phyloP scores from a whole-genome alignment of 257 asterid genomes.

The Mitragyna speciosa region DNA sequence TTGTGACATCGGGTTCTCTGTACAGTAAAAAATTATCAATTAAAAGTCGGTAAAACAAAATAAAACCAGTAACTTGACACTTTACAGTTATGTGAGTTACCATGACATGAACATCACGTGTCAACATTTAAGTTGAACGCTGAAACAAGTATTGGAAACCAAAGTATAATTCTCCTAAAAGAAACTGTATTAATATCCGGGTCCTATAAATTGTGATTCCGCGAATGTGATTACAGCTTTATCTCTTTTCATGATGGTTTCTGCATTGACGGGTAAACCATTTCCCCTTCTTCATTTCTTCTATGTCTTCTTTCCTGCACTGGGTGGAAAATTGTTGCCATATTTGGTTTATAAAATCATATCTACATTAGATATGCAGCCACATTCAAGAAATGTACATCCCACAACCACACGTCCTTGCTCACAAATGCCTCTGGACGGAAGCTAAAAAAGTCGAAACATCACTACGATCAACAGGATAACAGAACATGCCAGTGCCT shows the following conservation, averaged over 20 bases:
- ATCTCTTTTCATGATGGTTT: neutral
- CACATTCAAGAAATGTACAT: conserved; percentile 14
- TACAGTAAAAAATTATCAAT: too few species aligned
- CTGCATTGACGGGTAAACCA: neutral
- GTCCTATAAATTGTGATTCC: neutral
- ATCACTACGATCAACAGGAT: conserved; percentile 29
- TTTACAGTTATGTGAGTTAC: neutral
- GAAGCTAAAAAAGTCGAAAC: conserved; percentile 46
- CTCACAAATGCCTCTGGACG: neutral
- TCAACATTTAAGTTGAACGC: neutral
- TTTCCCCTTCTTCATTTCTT: neutral
- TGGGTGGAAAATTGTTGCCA: neutral
- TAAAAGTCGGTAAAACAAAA: neutral
- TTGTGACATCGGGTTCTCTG: too few species aligned
- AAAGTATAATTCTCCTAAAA: neutral
- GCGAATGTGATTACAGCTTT: neutral
- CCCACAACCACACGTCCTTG: conserved; percentile 5
- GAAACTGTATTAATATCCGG: neutral
- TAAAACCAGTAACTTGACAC: neutral
- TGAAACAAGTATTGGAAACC: neutral
- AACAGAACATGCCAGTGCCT: conserved; percentile 27
- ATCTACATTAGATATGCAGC: conserved; percentile 17
- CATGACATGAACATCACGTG: neutral
- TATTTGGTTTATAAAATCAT: neutral
- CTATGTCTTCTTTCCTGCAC: neutral